A percentile compares a stretch with the other conserved stretches of the same genome.
Evolutionary conservation across 495 filamentous ascomycete genomes (phyloP).

Genomic region (Friedmanniomyces endolithicus): DNA sequence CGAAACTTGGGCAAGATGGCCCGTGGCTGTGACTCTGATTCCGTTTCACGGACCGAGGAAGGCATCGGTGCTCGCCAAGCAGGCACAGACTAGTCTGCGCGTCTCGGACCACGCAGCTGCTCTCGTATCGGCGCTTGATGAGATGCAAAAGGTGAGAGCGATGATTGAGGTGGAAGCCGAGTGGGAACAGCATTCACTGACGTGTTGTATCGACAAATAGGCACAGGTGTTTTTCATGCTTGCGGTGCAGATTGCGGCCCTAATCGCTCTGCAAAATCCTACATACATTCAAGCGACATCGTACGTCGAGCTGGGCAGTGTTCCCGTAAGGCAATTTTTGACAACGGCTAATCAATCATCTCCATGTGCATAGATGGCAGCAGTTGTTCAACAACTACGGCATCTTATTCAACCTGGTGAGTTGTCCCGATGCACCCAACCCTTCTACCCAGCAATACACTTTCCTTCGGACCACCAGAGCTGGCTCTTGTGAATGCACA

Average conservation of each 20-base stretch:
- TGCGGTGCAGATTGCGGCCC: conserved; percentile 1
- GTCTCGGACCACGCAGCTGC: neutral
- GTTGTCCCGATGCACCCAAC: neutral
- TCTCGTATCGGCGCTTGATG: neutral
- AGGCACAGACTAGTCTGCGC: neutral
- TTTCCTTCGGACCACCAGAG: no score
- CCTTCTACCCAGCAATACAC: no score
- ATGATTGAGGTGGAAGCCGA: no score
- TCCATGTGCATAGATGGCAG: neutral
- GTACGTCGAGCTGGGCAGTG: neutral
- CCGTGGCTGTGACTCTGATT: neutral
- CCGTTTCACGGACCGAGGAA: neutral
- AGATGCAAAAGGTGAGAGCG: neutral
- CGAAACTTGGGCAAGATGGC: neutral
- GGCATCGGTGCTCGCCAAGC: neutral
- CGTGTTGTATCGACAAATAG: neutral
- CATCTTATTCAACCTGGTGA: conserved; percentile 1
- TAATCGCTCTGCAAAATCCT: conserved; percentile 3
- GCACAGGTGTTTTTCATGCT: conserved; percentile 12
- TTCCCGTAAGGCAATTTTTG: neutral
- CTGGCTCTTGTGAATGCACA: no score
- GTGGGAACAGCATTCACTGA: no score
- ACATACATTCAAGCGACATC: conserved; percentile 1
- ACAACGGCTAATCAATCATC: no score
- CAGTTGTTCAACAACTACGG: conserved; percentile 9